phyloP scores from a whole-genome alignment of 768 basidiomycete species.

The Russula ochroleuca region DNA sequence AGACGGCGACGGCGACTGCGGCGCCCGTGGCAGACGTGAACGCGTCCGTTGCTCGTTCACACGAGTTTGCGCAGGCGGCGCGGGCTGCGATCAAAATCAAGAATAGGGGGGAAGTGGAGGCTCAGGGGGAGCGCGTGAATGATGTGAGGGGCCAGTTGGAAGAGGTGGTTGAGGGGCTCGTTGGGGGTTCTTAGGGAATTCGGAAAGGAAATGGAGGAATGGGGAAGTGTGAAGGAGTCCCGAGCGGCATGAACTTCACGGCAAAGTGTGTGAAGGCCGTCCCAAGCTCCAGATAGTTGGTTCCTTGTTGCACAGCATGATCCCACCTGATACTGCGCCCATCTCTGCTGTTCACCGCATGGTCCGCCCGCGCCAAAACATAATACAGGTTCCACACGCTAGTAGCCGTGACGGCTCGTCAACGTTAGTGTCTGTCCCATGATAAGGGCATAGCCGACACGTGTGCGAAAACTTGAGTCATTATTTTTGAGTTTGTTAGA shows the following conservation, averaged over 20 bases:
- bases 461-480: conserved; percentile 2
- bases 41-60: conserved; percentile 48
- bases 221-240: background rate
- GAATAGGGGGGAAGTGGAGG: conserved; percentile 49
- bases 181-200: background rate
- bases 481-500: conserved; percentile 7
- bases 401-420: background rate
- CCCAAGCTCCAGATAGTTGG: background rate
- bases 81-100: conserved; percentile 53
- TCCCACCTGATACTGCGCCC: background rate
- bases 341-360: background rate
- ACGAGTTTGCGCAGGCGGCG: conserved; percentile 55
- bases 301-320: background rate
- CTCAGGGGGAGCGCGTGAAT: conserved; percentile 53
- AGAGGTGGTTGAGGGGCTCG: conserved; percentile 41
- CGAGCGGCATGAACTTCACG: background rate
- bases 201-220: background rate
- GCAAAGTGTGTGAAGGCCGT: background rate
- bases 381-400: background rate
- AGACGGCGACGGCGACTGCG: background rate
- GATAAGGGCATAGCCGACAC: background rate
- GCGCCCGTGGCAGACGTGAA: conserved; percentile 31
- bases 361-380: background rate
- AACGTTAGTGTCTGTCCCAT: background rate
- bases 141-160: conserved; percentile 51